Evolutionary conservation across 2,329 filamentous ascomycete genomes (phyloP).

Genomic region (Gaeumannomyces sp.): DNA sequence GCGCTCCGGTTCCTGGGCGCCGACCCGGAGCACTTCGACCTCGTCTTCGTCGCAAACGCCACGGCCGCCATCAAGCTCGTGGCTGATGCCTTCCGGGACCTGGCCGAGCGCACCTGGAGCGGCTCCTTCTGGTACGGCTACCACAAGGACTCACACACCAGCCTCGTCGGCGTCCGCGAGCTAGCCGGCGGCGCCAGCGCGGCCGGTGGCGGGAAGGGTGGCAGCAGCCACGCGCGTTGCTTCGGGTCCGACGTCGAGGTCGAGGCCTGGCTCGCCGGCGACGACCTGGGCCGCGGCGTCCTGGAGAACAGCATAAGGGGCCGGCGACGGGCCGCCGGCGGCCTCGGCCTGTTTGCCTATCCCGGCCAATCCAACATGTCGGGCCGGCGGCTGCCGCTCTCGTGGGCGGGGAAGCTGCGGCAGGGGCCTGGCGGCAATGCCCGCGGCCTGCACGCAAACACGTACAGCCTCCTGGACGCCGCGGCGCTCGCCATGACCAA

Average conservation of each 20-base stretch:
- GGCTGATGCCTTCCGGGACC: conserved; percentile 49
- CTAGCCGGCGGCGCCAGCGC: conserved; percentile 34
- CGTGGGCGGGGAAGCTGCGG: conserved; percentile 42
- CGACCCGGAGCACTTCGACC: conserved; percentile 50
- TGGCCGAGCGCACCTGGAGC: conserved; percentile 39
- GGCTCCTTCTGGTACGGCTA: conserved; percentile 52
- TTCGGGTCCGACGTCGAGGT: conserved; percentile 52
- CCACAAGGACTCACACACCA: conserved; percentile 56
- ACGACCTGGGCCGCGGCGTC: conserved; percentile 8
- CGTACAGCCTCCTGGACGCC: conserved; percentile 54
- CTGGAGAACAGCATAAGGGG: background rate
- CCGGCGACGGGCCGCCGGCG: conserved; percentile 13
- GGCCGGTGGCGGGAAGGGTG: conserved; percentile 63
- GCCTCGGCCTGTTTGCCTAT: conserved; percentile 51
- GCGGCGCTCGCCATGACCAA: conserved; percentile 60
- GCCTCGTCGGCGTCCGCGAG: conserved; percentile 64
- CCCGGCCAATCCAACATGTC: conserved; percentile 65
- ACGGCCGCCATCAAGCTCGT: conserved; percentile 59
- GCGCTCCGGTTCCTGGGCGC: conserved; percentile 53
- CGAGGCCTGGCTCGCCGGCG: conserved; percentile 34
- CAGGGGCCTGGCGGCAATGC: conserved; percentile 12
- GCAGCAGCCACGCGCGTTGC: conserved; percentile 40
- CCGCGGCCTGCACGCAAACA: conserved; percentile 19
- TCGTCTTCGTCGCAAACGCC: conserved; percentile 57
- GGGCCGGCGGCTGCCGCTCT: conserved; percentile 53